Percentiles rank a stretch among this genome's conserved stretches.
phyloP scores from a whole-genome alignment of 345 rosid species.

The Pugionium cornutum region DNA sequence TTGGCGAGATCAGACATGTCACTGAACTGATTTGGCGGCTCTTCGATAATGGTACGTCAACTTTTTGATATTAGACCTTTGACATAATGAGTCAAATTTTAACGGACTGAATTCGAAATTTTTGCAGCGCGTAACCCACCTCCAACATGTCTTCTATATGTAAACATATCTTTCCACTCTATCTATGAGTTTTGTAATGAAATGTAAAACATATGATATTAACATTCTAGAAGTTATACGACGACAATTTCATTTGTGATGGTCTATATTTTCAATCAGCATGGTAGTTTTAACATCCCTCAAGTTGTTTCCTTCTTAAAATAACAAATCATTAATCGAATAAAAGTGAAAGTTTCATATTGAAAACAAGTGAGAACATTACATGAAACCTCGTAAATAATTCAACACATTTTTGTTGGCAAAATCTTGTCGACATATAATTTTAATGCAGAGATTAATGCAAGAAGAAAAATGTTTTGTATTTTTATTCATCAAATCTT shows the following conservation, averaged over 20 bases:
- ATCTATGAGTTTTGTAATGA: background rate
- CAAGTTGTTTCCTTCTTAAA: background rate
- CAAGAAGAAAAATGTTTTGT: slow-evolving; percentile 4
- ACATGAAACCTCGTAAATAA: slow-evolving; percentile 1
- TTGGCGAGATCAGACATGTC: no score
- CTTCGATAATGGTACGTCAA: no score
- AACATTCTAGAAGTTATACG: background rate
- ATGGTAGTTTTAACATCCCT: background rate
- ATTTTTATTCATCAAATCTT: slow-evolving; percentile 21
- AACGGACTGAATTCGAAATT: no score
- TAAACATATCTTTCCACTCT: background rate
- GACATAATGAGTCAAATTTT: no score
- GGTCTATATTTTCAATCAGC: background rate
- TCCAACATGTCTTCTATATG: background rate
- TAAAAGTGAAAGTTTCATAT: background rate
- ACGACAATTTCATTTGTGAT: background rate
- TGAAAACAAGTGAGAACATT: background rate
- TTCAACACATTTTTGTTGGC: background rate
- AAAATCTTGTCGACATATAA: slow-evolving; percentile 13
- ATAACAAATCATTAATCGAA: background rate
- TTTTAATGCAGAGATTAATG: slow-evolving; percentile 24
- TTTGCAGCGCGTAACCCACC: no score
- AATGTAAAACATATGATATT: no score
- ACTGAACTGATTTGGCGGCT: no score
- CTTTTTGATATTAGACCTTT: no score